These are phyloP conservation scores for Tylopilus sp. DNA, from an alignment of 768 basidiomycete species.

Conservation along the genomic window DNA sequence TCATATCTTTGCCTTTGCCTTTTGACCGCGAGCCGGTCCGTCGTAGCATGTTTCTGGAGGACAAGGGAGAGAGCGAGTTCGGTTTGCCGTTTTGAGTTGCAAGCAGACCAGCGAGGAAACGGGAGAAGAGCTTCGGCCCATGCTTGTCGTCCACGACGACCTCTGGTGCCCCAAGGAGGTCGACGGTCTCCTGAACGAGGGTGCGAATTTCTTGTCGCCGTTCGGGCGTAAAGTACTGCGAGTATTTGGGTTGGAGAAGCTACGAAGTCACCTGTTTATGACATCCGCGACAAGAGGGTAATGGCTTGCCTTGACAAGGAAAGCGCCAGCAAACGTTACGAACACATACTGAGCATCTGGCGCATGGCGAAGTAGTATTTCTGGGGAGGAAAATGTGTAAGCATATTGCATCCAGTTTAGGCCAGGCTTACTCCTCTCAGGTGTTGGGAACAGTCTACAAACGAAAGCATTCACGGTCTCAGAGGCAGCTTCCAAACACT, in stretches of 20 bases:
- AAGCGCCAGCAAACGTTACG: conserved; percentile 76
- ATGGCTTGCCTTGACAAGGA: conserved; percentile 66
- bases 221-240: conserved; percentile 53
- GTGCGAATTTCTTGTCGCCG: conserved; percentile 58
- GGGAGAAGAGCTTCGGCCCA: conserved; percentile 76
- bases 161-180: conserved; percentile 64
- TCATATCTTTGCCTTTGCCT: conserved; percentile 14
- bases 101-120: conserved; percentile 71
- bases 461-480: conserved; percentile 64
- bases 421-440: conserved; percentile 47
- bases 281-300: not conserved
- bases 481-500: conserved; percentile 68
- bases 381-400: conserved; percentile 30
- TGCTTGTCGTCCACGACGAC: conserved; percentile 80
- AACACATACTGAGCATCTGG: conserved; percentile 81
- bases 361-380: conserved; percentile 61
- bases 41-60: conserved; percentile 18
- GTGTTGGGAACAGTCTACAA: conserved; percentile 48
- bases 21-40: conserved; percentile 13
- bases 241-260: conserved; percentile 78
- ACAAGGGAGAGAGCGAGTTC: conserved; percentile 10
- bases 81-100: conserved; percentile 47
- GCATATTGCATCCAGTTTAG: not conserved
- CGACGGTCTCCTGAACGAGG: conserved; percentile 62
- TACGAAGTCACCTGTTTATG: conserved; percentile 21